phyloP scores from a whole-genome alignment of 768 basidiomycete genomes.

The Serpula lacrymans region DNA sequence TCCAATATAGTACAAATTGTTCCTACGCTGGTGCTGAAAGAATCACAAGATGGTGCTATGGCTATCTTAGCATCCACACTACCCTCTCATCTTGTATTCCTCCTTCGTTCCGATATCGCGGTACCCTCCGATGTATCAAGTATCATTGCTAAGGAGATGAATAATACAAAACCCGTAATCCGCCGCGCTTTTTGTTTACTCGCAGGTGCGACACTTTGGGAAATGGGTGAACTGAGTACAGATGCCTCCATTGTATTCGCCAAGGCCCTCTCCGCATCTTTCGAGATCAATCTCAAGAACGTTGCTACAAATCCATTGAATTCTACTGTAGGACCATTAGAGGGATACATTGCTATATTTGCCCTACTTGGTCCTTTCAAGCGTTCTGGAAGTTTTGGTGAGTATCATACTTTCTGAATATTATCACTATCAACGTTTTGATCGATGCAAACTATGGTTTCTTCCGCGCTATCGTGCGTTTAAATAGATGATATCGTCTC shows the following conservation, averaged over 20 bases:
- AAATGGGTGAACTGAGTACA: conserved; percentile 34
- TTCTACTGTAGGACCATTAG: conserved; percentile 63
- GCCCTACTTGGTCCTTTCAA: conserved; percentile 61
- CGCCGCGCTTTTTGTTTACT: conserved; percentile 62
- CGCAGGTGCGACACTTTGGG: conserved; percentile 60
- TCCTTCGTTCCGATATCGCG: conserved; percentile 41
- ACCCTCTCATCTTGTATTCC: conserved; percentile 52
- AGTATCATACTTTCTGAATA: too few relatives aligned
- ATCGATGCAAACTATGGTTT: conserved; percentile 7
- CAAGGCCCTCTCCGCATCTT: conserved; percentile 48
- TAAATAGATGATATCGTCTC: conserved; percentile 45
- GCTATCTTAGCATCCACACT: conserved; percentile 53
- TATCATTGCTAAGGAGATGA: conserved; percentile 70
- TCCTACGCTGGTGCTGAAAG: conserved; percentile 58
- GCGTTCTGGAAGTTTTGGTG: conserved; percentile 52
- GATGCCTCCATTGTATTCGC: conserved; percentile 50
- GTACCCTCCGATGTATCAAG: conserved; percentile 43
- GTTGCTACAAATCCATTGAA: conserved; percentile 60
- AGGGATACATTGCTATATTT: conserved; percentile 78
- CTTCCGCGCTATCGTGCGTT: conserved; percentile 8
- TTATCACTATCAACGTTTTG: too few relatives aligned
- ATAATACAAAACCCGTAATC: conserved; percentile 53
- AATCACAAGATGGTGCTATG: conserved; percentile 69
- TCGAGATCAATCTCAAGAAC: conserved; percentile 71
- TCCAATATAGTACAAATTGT: conserved; percentile 37